Base-by-base conservation (phyloP, 2,329 filamentous ascomycete genomes). In the Lachnellula hyalina region DNA sequence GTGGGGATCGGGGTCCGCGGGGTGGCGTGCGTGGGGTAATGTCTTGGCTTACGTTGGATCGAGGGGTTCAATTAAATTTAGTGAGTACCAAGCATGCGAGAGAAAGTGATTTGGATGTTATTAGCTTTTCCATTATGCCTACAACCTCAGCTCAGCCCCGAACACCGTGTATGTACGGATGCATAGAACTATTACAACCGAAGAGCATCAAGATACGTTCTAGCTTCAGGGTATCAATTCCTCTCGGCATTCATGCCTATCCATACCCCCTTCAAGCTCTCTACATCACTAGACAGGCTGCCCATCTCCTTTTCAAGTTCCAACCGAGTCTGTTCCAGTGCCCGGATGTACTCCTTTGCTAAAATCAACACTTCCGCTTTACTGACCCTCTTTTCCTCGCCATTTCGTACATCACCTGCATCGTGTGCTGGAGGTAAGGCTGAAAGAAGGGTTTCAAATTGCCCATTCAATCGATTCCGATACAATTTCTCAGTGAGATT, bases 271-370 rank as follows among this genome's bases (percentile, higher is more conserved):
- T 41, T 42, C 15, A 53, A 44, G 2, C 15, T 21, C 21, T 53
- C 51, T 17, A 53, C 12, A 8, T 23, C 15, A 8, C 23, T 23
- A 9, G 23, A 11, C 28, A 54, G 36, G 17, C 32, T 32, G 5
- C 15, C 53, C 51, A 65, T 67, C 56, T 68, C 58, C 42, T 65
- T 52, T 9, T 58, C 54, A 47, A 63, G 57, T 11, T 60, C 50
- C 2, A 32, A 45, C 0, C 21, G 49, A 8, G 49, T 45, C 34
- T 46, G 38, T 32, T 61, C 59, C 19, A 61, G 41, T 12, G 32
- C 32, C 32, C 47, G 12, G 36, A 61, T 59, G 19, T 54, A 47
- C 48, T 56, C 54, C 21, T 55, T 59, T 5, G 59, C 59, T 0
- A 61, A 38, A 6, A 54, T 50, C 17, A 61, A 36, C 6, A 61